phyloP scores from a whole-genome alignment of 164 flowering plant species.

The Annona cherimola region DNA sequence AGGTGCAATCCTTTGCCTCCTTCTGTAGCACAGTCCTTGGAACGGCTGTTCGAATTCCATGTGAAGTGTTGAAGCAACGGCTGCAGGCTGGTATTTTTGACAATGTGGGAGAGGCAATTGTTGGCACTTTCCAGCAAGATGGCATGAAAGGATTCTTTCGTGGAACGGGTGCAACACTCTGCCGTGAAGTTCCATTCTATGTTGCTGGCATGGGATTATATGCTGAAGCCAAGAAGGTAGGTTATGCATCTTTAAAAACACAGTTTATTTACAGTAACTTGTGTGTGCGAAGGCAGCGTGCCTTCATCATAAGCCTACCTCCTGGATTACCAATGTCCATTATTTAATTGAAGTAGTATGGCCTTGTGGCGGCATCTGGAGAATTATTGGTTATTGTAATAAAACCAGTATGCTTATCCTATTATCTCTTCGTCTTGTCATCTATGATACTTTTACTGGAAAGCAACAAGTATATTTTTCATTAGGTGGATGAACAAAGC shows the following conservation, averaged over 20 bases:
- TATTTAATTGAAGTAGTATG: not conserved
- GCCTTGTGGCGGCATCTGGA: not conserved
- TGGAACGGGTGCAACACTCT: slow-evolving; percentile 96
- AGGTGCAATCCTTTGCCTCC: slow-evolving; percentile 93
- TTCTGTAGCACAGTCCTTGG: slow-evolving; percentile 95
- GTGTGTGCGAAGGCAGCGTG: not conserved
- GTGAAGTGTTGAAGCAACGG: slow-evolving; percentile 95
- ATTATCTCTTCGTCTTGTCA: not conserved
- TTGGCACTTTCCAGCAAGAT: slow-evolving; percentile 87
- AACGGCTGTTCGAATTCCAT: slow-evolving; percentile 92
- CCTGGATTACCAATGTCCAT: not conserved
- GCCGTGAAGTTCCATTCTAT: slow-evolving; percentile 95
- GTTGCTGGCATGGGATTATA: slow-evolving; percentile 98
- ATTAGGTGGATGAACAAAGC: not conserved
- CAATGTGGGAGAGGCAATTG: slow-evolving; percentile 92
- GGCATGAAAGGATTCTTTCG: slow-evolving; percentile 94
- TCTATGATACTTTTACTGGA: not conserved
- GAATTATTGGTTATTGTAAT: not conserved
- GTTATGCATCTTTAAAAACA: not conserved
- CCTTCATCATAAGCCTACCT: not conserved
- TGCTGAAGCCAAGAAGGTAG: slow-evolving; percentile 95
- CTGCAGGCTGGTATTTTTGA: slow-evolving; percentile 91
- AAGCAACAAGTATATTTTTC: not conserved
- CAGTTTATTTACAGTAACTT: not conserved
- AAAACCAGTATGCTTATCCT: not conserved